A percentile compares a stretch with the other conserved stretches of the same genome.
These are phyloP conservation scores for Xylogone sp. DNA, from an alignment of 2,329 filamentous ascomycete species.

Conservation along the genomic window DNA sequence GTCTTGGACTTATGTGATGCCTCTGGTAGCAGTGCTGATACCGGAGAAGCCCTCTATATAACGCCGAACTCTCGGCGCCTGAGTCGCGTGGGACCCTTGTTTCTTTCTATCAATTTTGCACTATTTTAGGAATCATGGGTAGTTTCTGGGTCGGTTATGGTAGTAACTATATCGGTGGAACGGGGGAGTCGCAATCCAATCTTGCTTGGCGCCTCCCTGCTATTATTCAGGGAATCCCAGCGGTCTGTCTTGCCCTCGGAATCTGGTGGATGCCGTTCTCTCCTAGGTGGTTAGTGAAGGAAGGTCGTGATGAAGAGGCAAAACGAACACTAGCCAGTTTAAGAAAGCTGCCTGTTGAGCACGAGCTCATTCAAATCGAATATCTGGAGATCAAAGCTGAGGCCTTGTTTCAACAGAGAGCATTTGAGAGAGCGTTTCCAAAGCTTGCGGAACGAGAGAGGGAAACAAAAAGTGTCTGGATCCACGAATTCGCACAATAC, in stretches of 20 bases:
- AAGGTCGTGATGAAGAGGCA: slow-evolving; percentile 39
- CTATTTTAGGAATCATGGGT: slow-evolving; percentile 49
- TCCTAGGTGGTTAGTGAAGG: slow-evolving; percentile 42
- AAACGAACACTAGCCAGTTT: slow-evolving; percentile 43
- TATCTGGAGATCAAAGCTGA: slow-evolving; percentile 45
- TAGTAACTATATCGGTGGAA: slow-evolving; percentile 43
- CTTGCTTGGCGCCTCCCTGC: slow-evolving; percentile 42
- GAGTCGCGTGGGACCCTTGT: slow-evolving; percentile 62
- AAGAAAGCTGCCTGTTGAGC: slow-evolving; percentile 36
- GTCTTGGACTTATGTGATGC: slow-evolving; percentile 1
- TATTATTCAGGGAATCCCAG: slow-evolving; percentile 42
- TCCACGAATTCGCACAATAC: slow-evolving; percentile 46
- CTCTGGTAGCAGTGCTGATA: not conserved
- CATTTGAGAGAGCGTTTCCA: slow-evolving; percentile 41
- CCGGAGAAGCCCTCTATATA: slow-evolving; percentile 37
- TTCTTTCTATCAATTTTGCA: slow-evolving; percentile 60
- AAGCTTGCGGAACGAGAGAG: slow-evolving; percentile 36
- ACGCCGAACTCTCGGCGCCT: slow-evolving; percentile 50
- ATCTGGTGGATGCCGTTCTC: slow-evolving; percentile 42
- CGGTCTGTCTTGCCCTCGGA: slow-evolving; percentile 38
- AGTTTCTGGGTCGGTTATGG: slow-evolving; percentile 44
- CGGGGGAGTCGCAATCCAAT: slow-evolving; percentile 37
- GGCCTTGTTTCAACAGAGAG: slow-evolving; percentile 37
- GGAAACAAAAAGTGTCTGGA: slow-evolving; percentile 38
- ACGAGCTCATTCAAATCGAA: slow-evolving; percentile 37